phyloP scores from a whole-genome alignment of 2,329 filamentous ascomycete genomes.

The Gliomastix tumulicola region DNA sequence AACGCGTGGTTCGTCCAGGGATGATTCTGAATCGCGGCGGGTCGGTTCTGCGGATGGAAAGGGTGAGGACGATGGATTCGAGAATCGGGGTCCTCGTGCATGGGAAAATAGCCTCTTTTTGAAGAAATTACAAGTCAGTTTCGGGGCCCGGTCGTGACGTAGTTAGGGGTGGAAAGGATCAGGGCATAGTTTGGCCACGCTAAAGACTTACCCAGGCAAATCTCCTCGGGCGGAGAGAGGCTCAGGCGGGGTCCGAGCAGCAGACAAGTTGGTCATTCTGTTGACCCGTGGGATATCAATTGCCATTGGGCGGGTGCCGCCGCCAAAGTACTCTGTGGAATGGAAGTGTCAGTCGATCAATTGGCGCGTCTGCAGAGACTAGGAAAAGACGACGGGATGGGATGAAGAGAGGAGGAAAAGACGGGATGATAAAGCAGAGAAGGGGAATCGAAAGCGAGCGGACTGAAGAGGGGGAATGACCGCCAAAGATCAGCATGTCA shows the following conservation, averaged over 20 bases:
- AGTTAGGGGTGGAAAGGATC: background rate
- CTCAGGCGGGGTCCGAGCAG: slow-evolving; percentile 35
- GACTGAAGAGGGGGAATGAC: too few species aligned
- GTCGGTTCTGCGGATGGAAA: slow-evolving; percentile 36
- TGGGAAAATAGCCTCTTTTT: slow-evolving; percentile 51
- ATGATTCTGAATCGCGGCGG: too few species aligned
- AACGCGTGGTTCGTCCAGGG: too few species aligned
- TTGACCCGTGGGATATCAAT: slow-evolving; percentile 37
- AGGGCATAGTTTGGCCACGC: background rate
- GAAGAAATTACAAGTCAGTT: slow-evolving; percentile 3
- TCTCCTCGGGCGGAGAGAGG: slow-evolving; percentile 53
- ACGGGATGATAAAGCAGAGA: too few species aligned
- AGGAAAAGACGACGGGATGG: too few species aligned
- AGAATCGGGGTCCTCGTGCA: slow-evolving; percentile 46
- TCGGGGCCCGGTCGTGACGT: too few species aligned
- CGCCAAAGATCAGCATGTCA: too few species aligned
- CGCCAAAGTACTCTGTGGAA: too few species aligned
- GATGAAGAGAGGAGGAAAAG: too few species aligned
- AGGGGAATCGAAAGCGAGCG: too few species aligned
- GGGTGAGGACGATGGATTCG: slow-evolving; percentile 43
- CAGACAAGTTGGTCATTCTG: slow-evolving; percentile 29
- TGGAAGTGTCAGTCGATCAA: too few species aligned
- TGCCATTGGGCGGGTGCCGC: slow-evolving; percentile 47
- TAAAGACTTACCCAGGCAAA: slow-evolving; percentile 44
- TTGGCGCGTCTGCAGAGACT: too few species aligned